phyloP scores from a whole-genome alignment of 805 yeast species.

The Brettanomyces sp. region DNA sequence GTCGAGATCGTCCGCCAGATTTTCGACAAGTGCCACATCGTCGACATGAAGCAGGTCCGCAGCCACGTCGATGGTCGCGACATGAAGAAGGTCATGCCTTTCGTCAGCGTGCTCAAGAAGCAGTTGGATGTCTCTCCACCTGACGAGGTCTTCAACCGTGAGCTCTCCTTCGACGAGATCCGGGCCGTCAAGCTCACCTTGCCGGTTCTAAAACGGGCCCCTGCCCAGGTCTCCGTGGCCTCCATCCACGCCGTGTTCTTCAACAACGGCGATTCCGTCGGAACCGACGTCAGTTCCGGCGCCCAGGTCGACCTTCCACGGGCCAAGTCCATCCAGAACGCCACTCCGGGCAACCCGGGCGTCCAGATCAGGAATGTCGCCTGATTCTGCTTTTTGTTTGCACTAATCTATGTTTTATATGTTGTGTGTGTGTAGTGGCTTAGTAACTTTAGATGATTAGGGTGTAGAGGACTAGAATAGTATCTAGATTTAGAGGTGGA shows the following conservation, averaged over 20 bases:
- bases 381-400: background rate
- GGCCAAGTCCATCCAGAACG: slow-evolving; percentile 66
- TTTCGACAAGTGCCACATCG: slow-evolving; percentile 52
- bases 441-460: too few relatives aligned
- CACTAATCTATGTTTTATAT: too few relatives aligned
- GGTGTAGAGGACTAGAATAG: too few relatives aligned
- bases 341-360: slow-evolving; percentile 94
- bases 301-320: slow-evolving; percentile 56
- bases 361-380: slow-evolving; percentile 51
- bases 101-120: slow-evolving; percentile 77
- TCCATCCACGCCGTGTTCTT: slow-evolving; percentile 54
- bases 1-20: slow-evolving; percentile 65
- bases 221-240: slow-evolving; percentile 48
- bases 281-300: slow-evolving; percentile 59
- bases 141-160: slow-evolving; percentile 78
- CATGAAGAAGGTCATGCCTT: slow-evolving; percentile 98
- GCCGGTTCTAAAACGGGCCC: slow-evolving; percentile 50
- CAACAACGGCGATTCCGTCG: slow-evolving; percentile 53
- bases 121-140: slow-evolving; percentile 66
- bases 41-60: slow-evolving; percentile 57
- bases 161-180: slow-evolving; percentile 73
- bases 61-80: slow-evolving; percentile 67
- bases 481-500: too few relatives aligned
- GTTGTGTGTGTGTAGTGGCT: too few relatives aligned
- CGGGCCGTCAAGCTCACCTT: slow-evolving; percentile 51